A percentile compares a stretch with the other conserved stretches of the same genome.
phyloP scores from a whole-genome alignment of 23 red algal species.

The Gracilaria caudata region DNA sequence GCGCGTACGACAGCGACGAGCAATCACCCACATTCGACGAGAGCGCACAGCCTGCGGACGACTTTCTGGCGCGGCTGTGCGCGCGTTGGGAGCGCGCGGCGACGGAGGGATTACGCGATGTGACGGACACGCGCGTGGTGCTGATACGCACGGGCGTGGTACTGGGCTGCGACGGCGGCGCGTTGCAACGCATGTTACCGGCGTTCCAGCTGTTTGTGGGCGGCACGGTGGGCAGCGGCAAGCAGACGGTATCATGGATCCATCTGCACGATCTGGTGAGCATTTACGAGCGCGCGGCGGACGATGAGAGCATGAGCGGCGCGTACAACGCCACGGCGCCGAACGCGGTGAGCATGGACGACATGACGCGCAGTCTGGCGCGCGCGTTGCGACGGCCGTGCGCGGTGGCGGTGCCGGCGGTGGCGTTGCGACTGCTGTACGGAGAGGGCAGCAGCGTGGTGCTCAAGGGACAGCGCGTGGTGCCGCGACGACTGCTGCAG shows the following conservation, averaged over 20 bases:
- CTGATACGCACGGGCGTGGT: conserved; percentile 86
- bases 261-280: conserved; percentile 80
- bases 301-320: conserved; percentile 50
- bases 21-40: conserved; percentile 77
- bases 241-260: conserved; percentile 95
- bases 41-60: conserved; percentile 15
- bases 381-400: conserved; percentile 75
- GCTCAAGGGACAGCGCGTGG: conserved; percentile 83
- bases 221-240: conserved; percentile 80
- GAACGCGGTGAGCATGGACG: conserved; percentile 65
- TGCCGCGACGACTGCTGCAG: conserved; percentile 64
- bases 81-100: conserved; percentile 85
- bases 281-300: conserved; percentile 42
- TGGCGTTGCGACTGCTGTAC: conserved; percentile 62
- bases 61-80: conserved; percentile 86
- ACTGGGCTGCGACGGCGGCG: conserved; percentile 82
- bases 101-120: conserved; percentile 9
- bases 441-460: conserved; percentile 78
- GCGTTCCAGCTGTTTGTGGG: conserved; percentile 85
- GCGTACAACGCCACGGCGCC: conserved; percentile 92
- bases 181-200: conserved; percentile 77
- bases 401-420: conserved; percentile 78
- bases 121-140: conserved; percentile 58
- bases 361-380: conserved; percentile 71
- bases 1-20: conserved; percentile 29